Base-by-base conservation (phyloP, 257 asterid species). In the Plantago elongata region DNA sequence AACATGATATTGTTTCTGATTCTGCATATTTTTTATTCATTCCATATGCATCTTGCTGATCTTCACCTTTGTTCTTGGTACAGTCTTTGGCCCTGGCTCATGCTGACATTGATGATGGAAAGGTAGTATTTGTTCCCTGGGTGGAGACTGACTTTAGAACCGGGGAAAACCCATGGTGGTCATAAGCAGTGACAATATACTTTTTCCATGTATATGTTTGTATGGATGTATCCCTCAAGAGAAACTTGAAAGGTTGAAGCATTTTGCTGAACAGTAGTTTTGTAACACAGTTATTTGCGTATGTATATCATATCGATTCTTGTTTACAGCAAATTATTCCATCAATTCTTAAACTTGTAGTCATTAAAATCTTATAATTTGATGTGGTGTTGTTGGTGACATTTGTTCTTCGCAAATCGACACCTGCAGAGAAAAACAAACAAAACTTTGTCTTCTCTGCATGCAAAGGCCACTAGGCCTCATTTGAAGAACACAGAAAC, bases 31-130 rank as follows among this genome's bases (percentile, higher is more conserved):
- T 5, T 37, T 16, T 27, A 46, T 11, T 50, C 0, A 3, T 34
- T 22, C 51, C 46, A 0, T 46, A 8, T 46, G 14, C 42, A 14
- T 12, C 50, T 11, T 64, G 45, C 54, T 60, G 46, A 44, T 60
- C 30, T 46, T 11, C 7, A 4, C 50, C 14, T 51, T 40, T 4
- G 22, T 29, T 56, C 22, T 69, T 66, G 65, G 59, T 67, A 27
- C 86, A 90, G 96, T 91, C 96, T 1, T 75, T 88, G 86, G 95
- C 95, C 14, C 69, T 91, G 88, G 96, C 90, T 51, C 96, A 91
- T 73, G 96, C 96, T 10, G 96, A 88, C 77, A 51, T 82, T 38
- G 90, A 81, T 61, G 86, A 73, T 9, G 96, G 88, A 68, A 91
- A 88, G 79, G 95, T 88, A 18, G 46, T 88, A 48, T 88, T 88